Percentiles rank a stretch among this genome's conserved stretches.
phyloP scores from a whole-genome alignment of 352 stramenopile species.

The Phytophthora megakarya region DNA sequence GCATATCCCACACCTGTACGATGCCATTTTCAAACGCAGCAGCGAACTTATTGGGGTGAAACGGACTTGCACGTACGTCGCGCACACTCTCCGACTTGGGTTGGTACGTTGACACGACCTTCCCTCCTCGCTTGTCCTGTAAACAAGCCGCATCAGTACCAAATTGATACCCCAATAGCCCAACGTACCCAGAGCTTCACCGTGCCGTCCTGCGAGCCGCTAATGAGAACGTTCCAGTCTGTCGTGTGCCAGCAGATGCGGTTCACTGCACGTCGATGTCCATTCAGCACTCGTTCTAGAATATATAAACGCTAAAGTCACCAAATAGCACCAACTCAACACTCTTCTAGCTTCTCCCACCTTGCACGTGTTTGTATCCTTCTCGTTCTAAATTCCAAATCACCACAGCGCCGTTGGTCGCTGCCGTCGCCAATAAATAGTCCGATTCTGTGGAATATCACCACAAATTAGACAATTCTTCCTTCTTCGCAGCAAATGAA shows the following conservation, averaged over 20 bases:
- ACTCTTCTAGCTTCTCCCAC: conserved; percentile 25
- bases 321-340: background rate
- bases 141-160: conserved; percentile 1
- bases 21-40: conserved; percentile 88
- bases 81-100: conserved; percentile 88
- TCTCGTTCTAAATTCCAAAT: conserved; percentile 90
- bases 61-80: conserved; percentile 77
- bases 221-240: conserved; percentile 82
- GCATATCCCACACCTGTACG: conserved; percentile 88
- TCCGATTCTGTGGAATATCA: conserved; percentile 63
- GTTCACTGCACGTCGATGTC: conserved; percentile 85
- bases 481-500: background rate
- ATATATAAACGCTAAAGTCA: background rate
- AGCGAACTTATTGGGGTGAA: conserved; percentile 79
- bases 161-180: background rate
- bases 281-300: conserved; percentile 77
- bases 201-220: conserved; percentile 85
- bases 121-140: conserved; percentile 74
- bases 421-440: conserved; percentile 83
- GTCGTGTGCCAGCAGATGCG: conserved; percentile 89
- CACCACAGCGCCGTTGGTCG: conserved; percentile 83
- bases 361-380: conserved; percentile 89
- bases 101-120: conserved; percentile 78
- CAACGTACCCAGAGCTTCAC: conserved; percentile 84
- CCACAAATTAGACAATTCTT: background rate